These are phyloP conservation scores for Nicotiana undulata DNA, from an alignment of 257 asterid genomes.

Conservation along the genomic window DNA sequence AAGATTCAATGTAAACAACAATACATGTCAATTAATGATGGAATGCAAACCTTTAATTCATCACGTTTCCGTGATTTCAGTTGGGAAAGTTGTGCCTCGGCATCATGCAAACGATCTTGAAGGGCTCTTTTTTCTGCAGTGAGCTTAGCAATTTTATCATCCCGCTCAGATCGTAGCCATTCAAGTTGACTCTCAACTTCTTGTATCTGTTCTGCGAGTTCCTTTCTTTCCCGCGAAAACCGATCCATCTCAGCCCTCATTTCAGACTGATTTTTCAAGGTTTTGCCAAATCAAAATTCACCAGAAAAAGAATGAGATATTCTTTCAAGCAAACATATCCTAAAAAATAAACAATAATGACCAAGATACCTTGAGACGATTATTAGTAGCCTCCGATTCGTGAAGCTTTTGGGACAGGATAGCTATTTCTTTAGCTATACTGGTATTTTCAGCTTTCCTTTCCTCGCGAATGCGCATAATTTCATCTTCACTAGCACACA, in stretches of 20 bases:
- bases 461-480: constrained; percentile 73
- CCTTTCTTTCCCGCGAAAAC: constrained; percentile 77
- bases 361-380: constrained; percentile 65
- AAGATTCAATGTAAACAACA: background rate
- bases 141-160: constrained; percentile 69
- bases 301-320: background rate
- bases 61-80: constrained; percentile 80
- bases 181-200: constrained; percentile 85
- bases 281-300: background rate
- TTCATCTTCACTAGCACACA: constrained; percentile 77
- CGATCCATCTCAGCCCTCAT: constrained; percentile 81
- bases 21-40: background rate
- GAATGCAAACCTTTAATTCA: constrained; percentile 61
- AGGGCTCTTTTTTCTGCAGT: constrained; percentile 57
- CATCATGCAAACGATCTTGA: constrained; percentile 84
- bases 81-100: constrained; percentile 79
- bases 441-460: constrained; percentile 50
- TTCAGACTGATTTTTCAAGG: constrained; percentile 45
- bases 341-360: background rate
- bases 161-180: constrained; percentile 91
- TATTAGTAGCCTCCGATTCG: constrained; percentile 71
- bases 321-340: background rate
- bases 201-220: constrained; percentile 70
- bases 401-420: constrained; percentile 59
- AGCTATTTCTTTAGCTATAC: constrained; percentile 66